Conservation (phyloP, 345 rosid genomes). For the Barbarea vulgaris region DNA sequence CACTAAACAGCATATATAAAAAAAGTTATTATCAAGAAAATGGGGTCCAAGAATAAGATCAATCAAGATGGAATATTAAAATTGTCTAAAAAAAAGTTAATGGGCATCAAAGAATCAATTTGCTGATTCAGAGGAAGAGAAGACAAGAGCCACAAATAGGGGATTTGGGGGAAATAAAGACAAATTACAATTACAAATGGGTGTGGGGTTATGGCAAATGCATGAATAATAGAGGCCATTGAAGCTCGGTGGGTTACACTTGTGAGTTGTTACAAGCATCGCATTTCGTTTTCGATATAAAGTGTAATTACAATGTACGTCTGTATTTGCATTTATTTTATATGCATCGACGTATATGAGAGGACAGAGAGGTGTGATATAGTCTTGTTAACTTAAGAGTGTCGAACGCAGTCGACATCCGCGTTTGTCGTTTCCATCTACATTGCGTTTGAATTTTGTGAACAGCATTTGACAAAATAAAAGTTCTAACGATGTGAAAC, state of each 20-base stretch:
- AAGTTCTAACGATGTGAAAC: background rate
- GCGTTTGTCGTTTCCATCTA: background rate
- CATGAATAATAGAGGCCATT: constrained; percentile 7
- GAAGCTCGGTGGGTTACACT: constrained; percentile 8
- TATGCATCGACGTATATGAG: background rate
- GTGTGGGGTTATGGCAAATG: background rate
- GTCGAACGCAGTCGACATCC: background rate
- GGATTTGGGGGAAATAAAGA: background rate
- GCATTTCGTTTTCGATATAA: background rate
- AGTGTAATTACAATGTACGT: background rate
- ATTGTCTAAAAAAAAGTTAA: background rate
- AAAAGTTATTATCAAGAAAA: background rate
- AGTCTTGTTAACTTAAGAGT: background rate
- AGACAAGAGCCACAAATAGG: background rate
- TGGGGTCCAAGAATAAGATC: constrained; percentile 28
- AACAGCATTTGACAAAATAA: background rate
- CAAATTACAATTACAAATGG: background rate
- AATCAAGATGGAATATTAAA: constrained; percentile 16
- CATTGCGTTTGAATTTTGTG: background rate
- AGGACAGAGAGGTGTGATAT: too few relatives aligned
- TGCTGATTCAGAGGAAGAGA: background rate
- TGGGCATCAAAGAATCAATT: constrained; percentile 12
- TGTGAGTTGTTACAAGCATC: constrained; percentile 2
- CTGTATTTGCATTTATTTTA: background rate
- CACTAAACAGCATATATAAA: background rate